A percentile compares a stretch with the other conserved stretches of the same genome.
Conservation (phyloP, 2,329 filamentous ascomycete genomes). For the Verticillium klebahnii region DNA sequence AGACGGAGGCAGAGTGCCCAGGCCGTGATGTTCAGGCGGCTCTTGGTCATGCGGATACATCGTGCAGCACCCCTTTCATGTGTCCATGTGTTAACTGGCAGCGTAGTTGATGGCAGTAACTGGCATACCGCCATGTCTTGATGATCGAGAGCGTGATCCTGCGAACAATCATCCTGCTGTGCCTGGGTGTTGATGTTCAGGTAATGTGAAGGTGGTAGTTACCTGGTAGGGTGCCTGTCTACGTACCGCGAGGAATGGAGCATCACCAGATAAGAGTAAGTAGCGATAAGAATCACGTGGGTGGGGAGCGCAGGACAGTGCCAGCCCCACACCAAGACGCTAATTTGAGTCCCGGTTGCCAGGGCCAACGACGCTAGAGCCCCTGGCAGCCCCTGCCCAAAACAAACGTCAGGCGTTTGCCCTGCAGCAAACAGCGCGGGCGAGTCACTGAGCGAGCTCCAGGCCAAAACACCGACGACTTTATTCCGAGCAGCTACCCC, state of each 20-base stretch:
- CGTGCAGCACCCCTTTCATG: no score
- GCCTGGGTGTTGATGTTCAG: no score
- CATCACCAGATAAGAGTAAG: no score
- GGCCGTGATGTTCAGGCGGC: not conserved
- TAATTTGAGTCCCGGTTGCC: constrained; percentile 13
- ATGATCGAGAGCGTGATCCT: no score
- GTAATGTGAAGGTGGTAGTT: no score
- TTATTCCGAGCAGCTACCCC: not conserved
- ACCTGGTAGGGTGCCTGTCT: no score
- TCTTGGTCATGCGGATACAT: no score
- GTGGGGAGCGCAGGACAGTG: not conserved
- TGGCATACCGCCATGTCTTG: no score
- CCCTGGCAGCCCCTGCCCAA: constrained; percentile 1
- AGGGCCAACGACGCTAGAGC: constrained; percentile 6
- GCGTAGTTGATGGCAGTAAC: no score
- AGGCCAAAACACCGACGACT: not conserved
- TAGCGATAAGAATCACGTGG: not conserved
- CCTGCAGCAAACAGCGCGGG: not conserved
- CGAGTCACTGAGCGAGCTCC: not conserved
- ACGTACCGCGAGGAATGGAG: no score
- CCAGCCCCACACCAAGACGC: constrained; percentile 4
- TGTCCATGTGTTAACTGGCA: no score
- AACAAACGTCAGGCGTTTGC: constrained; percentile 12
- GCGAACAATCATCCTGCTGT: no score
- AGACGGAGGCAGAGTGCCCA: not conserved